A percentile compares a stretch with the other conserved stretches of the same genome.
phyloP scores from a whole-genome alignment of 257 asterid genomes.

The Forsythia viridissima region DNA sequence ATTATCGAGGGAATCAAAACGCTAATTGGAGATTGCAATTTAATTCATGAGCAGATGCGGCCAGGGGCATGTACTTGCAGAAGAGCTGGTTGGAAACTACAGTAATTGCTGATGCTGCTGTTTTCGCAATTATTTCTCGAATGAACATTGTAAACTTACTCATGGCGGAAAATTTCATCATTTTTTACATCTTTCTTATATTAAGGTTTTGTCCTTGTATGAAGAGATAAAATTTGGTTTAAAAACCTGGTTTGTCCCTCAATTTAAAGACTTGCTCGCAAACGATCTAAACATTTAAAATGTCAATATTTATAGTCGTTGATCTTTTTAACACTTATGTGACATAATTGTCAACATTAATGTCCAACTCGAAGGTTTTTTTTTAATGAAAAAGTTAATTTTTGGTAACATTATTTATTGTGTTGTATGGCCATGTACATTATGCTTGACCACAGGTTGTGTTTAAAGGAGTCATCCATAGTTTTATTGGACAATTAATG shows the following conservation, averaged over 20 bases:
- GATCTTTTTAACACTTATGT: not conserved
- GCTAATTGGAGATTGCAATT: not conserved
- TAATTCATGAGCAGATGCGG: not conserved
- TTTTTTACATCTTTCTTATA: not conserved
- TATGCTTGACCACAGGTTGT: not conserved
- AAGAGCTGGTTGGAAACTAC: conserved; percentile 5
- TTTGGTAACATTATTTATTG: not conserved
- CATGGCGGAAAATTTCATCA: not conserved
- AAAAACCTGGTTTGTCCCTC: not conserved
- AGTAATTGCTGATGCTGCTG: conserved; percentile 9
- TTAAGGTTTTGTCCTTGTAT: not conserved
- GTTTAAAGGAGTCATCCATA: not conserved
- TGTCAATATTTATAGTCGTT: not conserved
- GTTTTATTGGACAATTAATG: not conserved
- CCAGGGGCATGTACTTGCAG: not conserved
- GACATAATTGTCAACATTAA: not conserved
- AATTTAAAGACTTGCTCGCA: not conserved
- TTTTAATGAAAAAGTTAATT: not conserved
- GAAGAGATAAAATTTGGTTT: not conserved
- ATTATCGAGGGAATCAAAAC: not conserved
- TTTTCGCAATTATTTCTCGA: conserved; percentile 5
- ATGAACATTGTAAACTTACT: not conserved
- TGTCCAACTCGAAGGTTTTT: no score
- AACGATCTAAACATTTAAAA: no score
- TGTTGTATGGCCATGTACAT: not conserved